Conservation (phyloP, 2,329 filamentous ascomycete species). For the Metarhizium robertsii region DNA sequence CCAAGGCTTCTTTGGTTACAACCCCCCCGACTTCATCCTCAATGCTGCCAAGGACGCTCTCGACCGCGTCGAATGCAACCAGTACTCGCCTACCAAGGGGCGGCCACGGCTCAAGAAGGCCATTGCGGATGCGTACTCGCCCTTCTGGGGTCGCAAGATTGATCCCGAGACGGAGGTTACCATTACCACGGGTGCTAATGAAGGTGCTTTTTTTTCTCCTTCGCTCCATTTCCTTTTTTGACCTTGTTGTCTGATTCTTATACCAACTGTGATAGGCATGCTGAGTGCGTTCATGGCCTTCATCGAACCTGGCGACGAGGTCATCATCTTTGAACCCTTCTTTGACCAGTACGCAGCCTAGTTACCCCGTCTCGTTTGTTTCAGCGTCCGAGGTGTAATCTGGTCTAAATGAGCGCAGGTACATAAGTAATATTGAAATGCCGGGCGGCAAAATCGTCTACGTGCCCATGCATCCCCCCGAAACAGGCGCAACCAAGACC, state of each 20-base stretch:
- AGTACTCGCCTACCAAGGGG: slow-evolving; percentile 94
- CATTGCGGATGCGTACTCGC: slow-evolving; percentile 84
- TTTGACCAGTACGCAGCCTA: slow-evolving; percentile 67
- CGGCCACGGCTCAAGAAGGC: slow-evolving; percentile 87
- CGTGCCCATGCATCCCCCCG: slow-evolving; percentile 86
- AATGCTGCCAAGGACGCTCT: slow-evolving; percentile 86
- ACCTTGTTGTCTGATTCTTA: not conserved
- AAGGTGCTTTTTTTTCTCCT: slow-evolving; percentile 31
- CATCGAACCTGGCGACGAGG: slow-evolving; percentile 87
- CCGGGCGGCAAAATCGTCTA: slow-evolving; percentile 90
- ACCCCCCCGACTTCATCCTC: slow-evolving; percentile 83
- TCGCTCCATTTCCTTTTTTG: not conserved
- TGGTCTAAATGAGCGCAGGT: slow-evolving; percentile 13
- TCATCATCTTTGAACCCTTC: slow-evolving; percentile 96
- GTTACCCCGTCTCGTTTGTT: no score
- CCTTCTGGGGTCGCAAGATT: slow-evolving; percentile 72
- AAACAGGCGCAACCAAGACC: slow-evolving; percentile 66
- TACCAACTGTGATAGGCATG: slow-evolving; percentile 46
- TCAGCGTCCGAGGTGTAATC: not conserved
- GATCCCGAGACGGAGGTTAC: slow-evolving; percentile 89
- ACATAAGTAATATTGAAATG: slow-evolving; percentile 99
- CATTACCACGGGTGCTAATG: slow-evolving; percentile 86
- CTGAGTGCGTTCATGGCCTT: slow-evolving; percentile 97
- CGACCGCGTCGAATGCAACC: slow-evolving; percentile 90
- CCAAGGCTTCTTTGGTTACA: slow-evolving; percentile 78